These are phyloP conservation scores for Pulveroboletus sp. DNA, from an alignment of 768 basidiomycete genomes.

Conservation along the genomic window DNA sequence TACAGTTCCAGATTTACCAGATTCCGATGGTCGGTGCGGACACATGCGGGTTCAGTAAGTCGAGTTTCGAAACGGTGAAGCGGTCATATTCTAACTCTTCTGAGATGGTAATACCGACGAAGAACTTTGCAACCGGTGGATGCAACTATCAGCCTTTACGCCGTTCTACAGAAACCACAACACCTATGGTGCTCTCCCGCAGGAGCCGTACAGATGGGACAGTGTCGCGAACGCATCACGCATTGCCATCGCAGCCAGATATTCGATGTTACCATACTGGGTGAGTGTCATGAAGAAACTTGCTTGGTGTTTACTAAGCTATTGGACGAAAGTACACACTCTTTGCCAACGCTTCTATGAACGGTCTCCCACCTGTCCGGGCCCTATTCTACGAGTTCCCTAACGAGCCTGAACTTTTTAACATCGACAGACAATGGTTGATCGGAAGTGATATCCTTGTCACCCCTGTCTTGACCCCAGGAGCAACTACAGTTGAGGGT, in stretches of 20 bases:
- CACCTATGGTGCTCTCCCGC: conserved; percentile 57
- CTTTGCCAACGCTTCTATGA: conserved; percentile 62
- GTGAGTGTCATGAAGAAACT: conserved; percentile 34
- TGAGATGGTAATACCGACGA: conserved; percentile 62
- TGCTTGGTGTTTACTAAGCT: not conserved
- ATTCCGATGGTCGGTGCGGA: conserved; percentile 84
- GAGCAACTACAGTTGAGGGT: conserved; percentile 66
- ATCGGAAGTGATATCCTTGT: conserved; percentile 68
- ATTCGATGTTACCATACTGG: conserved; percentile 77
- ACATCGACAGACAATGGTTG: conserved; percentile 65
- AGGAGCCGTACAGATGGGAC: conserved; percentile 81
- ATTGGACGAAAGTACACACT: conserved; percentile 53
- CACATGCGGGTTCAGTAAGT: conserved; percentile 38
- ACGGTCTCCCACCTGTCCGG: conserved; percentile 67
- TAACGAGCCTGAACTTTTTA: conserved; percentile 59
- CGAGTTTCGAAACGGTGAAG: not conserved
- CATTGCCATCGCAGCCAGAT: conserved; percentile 66
- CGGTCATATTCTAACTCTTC: not conserved
- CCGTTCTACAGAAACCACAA: conserved; percentile 86
- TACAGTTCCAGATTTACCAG: conserved; percentile 82
- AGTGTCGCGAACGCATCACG: conserved; percentile 72
- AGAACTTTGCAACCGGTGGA: conserved; percentile 82
- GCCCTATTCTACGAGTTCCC: conserved; percentile 81
- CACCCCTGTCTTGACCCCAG: conserved; percentile 69
- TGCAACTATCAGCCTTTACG: conserved; percentile 78